Evolutionary conservation across 495 filamentous ascomycete species (phyloP).

Genomic region (Pyronema domesticum): DNA sequence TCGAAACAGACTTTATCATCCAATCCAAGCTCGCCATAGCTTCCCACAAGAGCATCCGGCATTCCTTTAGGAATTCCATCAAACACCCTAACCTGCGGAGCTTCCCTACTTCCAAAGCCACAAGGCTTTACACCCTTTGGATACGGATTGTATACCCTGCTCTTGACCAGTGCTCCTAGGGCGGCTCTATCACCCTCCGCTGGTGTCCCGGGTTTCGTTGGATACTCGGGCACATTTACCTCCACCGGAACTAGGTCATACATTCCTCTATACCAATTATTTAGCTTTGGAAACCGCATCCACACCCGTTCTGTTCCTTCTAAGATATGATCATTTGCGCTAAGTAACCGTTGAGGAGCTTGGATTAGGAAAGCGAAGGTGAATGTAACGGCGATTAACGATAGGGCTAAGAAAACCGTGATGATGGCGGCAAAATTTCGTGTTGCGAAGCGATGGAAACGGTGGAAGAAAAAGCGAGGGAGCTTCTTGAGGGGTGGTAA

Average conservation of each 20-base stretch:
- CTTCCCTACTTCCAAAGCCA: slow-evolving; percentile 1
- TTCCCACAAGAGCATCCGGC: slow-evolving; percentile 66
- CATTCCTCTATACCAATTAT: slow-evolving; percentile 16
- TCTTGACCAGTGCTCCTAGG: not conserved
- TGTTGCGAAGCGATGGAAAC: too few species aligned
- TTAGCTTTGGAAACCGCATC: slow-evolving; percentile 10
- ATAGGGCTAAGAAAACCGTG: too few species aligned
- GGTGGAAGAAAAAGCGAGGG: too few species aligned
- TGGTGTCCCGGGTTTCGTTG: not conserved
- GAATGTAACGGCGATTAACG: too few species aligned
- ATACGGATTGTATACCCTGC: slow-evolving; percentile 14
- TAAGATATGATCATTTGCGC: not conserved
- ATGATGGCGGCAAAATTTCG: too few species aligned
- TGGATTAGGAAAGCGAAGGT: too few species aligned
- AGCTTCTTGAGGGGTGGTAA: too few species aligned
- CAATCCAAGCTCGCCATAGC: slow-evolving; percentile 60
- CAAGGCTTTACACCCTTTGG: slow-evolving; percentile 4
- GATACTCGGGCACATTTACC: slow-evolving; percentile 16
- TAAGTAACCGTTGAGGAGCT: not conserved
- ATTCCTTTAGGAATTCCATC: slow-evolving; percentile 31
- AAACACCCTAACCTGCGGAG: slow-evolving; percentile 17
- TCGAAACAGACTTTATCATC: slow-evolving; percentile 88
- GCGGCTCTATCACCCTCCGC: not conserved
- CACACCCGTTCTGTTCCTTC: not conserved
- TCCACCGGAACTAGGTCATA: slow-evolving; percentile 5